These are phyloP conservation scores for Russula virescens DNA, from an alignment of 768 basidiomycete genomes.

Conservation along the genomic window DNA sequence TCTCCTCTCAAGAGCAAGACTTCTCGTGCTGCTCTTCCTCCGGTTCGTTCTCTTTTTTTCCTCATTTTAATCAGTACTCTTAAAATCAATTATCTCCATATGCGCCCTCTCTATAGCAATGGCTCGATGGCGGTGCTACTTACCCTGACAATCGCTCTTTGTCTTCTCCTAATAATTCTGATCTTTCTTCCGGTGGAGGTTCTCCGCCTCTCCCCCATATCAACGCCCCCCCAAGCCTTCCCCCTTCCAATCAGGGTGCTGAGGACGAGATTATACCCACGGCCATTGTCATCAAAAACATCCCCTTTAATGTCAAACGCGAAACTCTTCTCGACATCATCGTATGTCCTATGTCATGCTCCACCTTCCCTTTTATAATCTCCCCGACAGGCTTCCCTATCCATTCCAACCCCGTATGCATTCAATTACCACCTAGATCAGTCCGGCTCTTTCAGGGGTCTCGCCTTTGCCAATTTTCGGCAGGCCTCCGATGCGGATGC, in stretches of 20 bases:
- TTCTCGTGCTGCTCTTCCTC: constrained; percentile 62
- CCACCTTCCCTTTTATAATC: not conserved
- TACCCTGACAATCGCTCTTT: constrained; percentile 69
- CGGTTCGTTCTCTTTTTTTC: constrained; percentile 41
- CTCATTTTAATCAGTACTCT: constrained; percentile 21
- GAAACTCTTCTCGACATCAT: constrained; percentile 96
- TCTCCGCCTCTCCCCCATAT: constrained; percentile 57
- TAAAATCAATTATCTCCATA: constrained; percentile 4
- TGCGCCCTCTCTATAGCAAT: constrained; percentile 52
- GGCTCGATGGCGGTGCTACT: constrained; percentile 59
- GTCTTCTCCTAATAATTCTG: constrained; percentile 82
- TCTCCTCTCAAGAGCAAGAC: constrained; percentile 76
- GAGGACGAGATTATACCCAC: constrained; percentile 97
- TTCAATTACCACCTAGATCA: constrained; percentile 99
- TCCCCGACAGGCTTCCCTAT: constrained; percentile 65
- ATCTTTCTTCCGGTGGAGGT: constrained; percentile 82
- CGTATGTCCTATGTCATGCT: constrained; percentile 45
- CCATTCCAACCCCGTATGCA: constrained; percentile 95
- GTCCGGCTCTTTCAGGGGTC: constrained; percentile 91
- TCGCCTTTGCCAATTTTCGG: constrained; percentile 98
- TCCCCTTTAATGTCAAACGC: constrained; percentile 97
- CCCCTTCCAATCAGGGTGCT: constrained; percentile 45
- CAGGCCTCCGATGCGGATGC: constrained; percentile 88
- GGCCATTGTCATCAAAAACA: constrained; percentile 99
- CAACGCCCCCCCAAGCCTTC: constrained; percentile 39